A percentile compares a stretch with the other conserved stretches of the same genome.
Conservation (phyloP, 305 asterid genomes). For the Fraxinus platypoda region DNA sequence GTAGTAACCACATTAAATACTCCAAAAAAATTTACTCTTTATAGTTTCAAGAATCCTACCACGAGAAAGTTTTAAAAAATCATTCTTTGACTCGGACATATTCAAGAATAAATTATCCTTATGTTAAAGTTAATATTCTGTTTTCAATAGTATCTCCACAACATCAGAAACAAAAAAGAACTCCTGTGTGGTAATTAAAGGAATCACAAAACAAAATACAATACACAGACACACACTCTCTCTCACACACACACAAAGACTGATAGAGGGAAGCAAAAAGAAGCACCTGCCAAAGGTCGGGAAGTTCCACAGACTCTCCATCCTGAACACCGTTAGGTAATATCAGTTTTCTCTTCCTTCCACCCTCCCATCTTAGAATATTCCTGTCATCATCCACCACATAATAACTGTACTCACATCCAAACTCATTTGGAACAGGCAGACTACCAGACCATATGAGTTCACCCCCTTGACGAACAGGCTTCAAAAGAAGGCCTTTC, state of each 20-base stretch:
- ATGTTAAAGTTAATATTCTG: not conserved
- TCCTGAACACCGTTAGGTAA: constrained; percentile 62
- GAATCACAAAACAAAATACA: not conserved
- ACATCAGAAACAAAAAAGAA: not conserved
- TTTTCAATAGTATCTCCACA: not conserved
- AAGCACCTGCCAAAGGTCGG: constrained; percentile 94
- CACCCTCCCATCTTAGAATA: constrained; percentile 74
- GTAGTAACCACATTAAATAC: not conserved
- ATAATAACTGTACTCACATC: constrained; percentile 73
- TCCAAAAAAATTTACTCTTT: not conserved
- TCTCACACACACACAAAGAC: not conserved
- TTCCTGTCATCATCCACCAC: constrained; percentile 81
- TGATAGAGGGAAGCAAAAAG: constrained; percentile 3
- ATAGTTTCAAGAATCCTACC: not conserved
- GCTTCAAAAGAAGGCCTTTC: constrained; percentile 75
- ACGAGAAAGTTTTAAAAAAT: not conserved
- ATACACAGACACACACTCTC: not conserved
- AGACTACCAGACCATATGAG: constrained; percentile 81
- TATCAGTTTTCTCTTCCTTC: constrained; percentile 62
- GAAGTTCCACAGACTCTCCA: constrained; percentile 74
- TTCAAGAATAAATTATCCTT: not conserved
- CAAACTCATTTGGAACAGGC: constrained; percentile 54
- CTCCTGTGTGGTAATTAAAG: not conserved
- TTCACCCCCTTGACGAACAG: constrained; percentile 78
- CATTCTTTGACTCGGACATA: not conserved